A percentile compares a stretch with the other conserved stretches of the same genome.
These are phyloP conservation scores for Cercospora janseana DNA, from an alignment of 2,329 filamentous ascomycete genomes.

Conservation along the genomic window DNA sequence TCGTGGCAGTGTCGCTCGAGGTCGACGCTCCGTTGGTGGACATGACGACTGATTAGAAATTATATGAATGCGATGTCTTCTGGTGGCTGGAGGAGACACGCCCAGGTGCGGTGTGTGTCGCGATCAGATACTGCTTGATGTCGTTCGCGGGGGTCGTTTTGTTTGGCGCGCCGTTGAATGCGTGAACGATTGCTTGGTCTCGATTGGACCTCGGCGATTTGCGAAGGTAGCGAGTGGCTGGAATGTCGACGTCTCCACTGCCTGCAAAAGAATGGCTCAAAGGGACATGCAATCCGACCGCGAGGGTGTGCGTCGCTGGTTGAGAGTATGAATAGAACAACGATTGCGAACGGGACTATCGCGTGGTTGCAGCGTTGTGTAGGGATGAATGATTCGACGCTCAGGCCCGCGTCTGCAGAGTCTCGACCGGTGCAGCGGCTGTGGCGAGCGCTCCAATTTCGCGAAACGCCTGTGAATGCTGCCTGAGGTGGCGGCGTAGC, in stretches of 20 bases:
- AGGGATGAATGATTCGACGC: neutral
- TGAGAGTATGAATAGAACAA: neutral
- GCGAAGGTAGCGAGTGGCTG: neutral
- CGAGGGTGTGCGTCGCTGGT: neutral
- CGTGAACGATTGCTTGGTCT: neutral
- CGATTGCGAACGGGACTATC: neutral
- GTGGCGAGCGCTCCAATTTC: slow-evolving; percentile 12
- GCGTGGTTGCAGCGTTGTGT: neutral
- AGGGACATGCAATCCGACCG: neutral
- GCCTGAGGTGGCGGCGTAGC: too few species aligned
- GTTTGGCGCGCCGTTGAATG: slow-evolving; percentile 10
- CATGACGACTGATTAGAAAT: neutral
- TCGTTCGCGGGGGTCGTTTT: neutral
- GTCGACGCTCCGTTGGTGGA: slow-evolving; percentile 1
- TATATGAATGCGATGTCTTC: neutral
- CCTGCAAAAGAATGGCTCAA: neutral
- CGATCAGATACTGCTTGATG: neutral
- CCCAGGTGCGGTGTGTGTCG: neutral
- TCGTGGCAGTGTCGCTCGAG: neutral
- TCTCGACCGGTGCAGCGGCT: slow-evolving; percentile 1
- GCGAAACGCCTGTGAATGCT: neutral
- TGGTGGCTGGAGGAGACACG: slow-evolving; percentile 1
- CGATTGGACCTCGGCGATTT: slow-evolving; percentile 10
- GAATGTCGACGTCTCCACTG: neutral
- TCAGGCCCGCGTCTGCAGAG: neutral